Conservation (phyloP, 2,329 filamentous ascomycete species). For the Fusarium neocosmosporiellum region DNA sequence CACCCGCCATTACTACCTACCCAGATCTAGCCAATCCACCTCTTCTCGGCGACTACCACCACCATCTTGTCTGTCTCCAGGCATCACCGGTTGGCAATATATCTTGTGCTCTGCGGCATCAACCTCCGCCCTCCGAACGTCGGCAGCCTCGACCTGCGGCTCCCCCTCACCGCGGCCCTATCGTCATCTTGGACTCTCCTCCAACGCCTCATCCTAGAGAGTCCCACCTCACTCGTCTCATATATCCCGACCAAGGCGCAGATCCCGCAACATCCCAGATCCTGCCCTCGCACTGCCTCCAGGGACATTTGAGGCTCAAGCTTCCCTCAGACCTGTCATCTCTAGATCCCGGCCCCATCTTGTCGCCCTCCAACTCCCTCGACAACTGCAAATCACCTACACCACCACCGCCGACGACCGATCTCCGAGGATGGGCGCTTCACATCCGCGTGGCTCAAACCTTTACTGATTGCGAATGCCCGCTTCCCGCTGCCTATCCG, state of each 20-base stretch:
- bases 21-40: constrained; percentile 33
- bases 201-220: constrained; percentile 11
- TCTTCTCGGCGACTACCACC: constrained; percentile 24
- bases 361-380: constrained; percentile 4
- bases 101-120: background rate
- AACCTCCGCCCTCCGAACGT: constrained; percentile 17
- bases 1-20: background rate
- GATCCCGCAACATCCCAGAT: constrained; percentile 29
- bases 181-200: background rate
- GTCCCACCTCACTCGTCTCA: constrained; percentile 27
- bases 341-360: constrained; percentile 2
- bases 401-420: constrained; percentile 24
- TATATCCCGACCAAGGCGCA: constrained; percentile 17
- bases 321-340: constrained; percentile 9
- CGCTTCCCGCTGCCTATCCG: constrained; percentile 33
- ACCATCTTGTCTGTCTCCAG: constrained; percentile 19
- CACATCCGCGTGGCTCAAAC: constrained; percentile 41
- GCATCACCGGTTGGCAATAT: constrained; percentile 6
- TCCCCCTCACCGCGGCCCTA: constrained; percentile 24
- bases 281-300: background rate
- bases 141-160: constrained; percentile 12
- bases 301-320: constrained; percentile 18
- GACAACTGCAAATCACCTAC: background rate
- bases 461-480: constrained; percentile 44
- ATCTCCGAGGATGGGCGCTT: constrained; percentile 49